These are phyloP conservation scores for Aspergillus brasiliensis DNA, from an alignment of 2,329 filamentous ascomycete species.

Conservation along the genomic window DNA sequence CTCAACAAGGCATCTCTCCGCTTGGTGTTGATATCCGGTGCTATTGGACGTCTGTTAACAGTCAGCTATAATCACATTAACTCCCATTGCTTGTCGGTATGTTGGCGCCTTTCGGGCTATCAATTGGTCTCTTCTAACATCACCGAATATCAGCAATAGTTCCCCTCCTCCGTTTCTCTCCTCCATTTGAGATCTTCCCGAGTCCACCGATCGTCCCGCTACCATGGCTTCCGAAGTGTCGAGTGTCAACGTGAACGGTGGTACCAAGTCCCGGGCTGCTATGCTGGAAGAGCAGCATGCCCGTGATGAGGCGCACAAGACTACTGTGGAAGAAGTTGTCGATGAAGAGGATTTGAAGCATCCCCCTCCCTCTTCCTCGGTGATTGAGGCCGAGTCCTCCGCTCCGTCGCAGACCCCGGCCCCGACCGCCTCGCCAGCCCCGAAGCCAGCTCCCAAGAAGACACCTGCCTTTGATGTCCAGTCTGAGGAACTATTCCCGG, in stretches of 20 bases:
- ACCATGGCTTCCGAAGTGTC: slow-evolving; percentile 39
- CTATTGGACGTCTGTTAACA: neutral
- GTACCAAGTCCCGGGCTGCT: slow-evolving; percentile 53
- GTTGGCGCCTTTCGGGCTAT: neutral
- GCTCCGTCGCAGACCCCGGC: slow-evolving; percentile 26
- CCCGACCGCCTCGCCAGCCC: slow-evolving; percentile 35
- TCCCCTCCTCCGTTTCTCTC: neutral
- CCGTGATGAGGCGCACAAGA: slow-evolving; percentile 57
- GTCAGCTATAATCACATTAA: slow-evolving; percentile 3
- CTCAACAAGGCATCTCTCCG: neutral
- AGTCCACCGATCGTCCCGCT: slow-evolving; percentile 2
- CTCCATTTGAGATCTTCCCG: neutral
- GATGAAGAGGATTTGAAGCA: slow-evolving; percentile 74
- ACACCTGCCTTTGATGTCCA: slow-evolving; percentile 70
- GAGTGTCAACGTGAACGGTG: slow-evolving; percentile 34
- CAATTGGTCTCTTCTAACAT: neutral
- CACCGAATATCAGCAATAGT: neutral
- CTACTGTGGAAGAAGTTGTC: slow-evolving; percentile 75
- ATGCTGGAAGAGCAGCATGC: slow-evolving; percentile 57
- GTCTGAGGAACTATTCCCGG: slow-evolving; percentile 92
- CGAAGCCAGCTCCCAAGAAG: slow-evolving; percentile 44
- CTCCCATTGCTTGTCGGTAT: neutral
- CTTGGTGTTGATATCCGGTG: neutral
- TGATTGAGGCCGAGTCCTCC: slow-evolving; percentile 36
- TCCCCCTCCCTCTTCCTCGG: slow-evolving; percentile 53